Conservation (phyloP, 495 filamentous ascomycete genomes). For the Aeminium ludgeri region DNA sequence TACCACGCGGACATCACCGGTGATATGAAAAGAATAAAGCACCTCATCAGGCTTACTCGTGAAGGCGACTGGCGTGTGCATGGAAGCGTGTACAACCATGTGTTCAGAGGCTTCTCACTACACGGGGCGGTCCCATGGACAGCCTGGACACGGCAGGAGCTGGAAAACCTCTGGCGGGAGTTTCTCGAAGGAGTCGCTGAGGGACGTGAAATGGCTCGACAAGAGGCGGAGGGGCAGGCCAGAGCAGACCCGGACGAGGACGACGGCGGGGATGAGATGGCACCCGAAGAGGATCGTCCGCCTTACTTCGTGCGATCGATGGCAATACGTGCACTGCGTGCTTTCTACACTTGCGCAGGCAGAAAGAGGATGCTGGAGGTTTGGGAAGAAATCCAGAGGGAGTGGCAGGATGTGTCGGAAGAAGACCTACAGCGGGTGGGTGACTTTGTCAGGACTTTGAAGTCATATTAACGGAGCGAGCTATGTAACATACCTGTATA, state of each 20-base stretch:
- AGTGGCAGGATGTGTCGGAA: constrained; percentile 7
- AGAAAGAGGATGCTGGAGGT: constrained; percentile 12
- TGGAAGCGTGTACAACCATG: constrained; percentile 23
- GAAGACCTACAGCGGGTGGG: neutral
- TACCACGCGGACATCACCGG: constrained; percentile 35
- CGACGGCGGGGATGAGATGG: neutral
- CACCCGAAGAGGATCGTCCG: constrained; percentile 4
- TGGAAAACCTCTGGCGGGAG: constrained; percentile 30
- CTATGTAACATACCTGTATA: constrained; percentile 1
- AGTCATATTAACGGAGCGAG: neutral
- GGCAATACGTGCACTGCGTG: constrained; percentile 2
- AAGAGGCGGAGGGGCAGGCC: no score
- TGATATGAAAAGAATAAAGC: constrained; percentile 37
- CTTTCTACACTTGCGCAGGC: constrained; percentile 12
- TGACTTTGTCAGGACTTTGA: neutral
- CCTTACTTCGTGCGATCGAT: constrained; percentile 3
- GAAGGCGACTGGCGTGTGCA: constrained; percentile 1
- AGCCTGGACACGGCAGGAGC: constrained; percentile 44
- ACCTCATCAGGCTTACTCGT: constrained; percentile 48
- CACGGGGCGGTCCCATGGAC: constrained; percentile 47
- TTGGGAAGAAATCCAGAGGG: constrained; percentile 10
- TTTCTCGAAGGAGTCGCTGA: constrained; percentile 13
- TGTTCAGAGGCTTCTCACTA: constrained; percentile 60
- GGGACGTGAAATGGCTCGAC: no score
- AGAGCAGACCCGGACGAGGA: neutral